phyloP scores from a whole-genome alignment of 305 asterid genomes.

The Fraxinus ornus region DNA sequence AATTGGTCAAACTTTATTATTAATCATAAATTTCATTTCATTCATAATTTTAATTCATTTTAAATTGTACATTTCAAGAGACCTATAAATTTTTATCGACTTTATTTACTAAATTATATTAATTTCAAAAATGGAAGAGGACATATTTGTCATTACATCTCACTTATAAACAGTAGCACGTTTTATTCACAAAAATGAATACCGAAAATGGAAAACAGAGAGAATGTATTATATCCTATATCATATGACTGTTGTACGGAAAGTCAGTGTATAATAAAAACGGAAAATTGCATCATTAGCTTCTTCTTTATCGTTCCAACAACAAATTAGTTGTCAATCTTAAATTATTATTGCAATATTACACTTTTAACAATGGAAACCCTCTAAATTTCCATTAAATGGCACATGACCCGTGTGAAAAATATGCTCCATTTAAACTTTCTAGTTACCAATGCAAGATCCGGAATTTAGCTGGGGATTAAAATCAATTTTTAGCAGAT shows the following conservation, averaged over 20 bases:
- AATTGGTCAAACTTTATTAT: too few species aligned
- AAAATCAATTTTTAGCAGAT: too few species aligned
- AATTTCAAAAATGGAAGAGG: not conserved
- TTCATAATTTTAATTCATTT: too few species aligned
- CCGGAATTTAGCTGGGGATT: too few species aligned
- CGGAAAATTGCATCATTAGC: not conserved
- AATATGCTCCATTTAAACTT: not conserved
- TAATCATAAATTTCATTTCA: too few species aligned
- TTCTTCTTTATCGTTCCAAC: not conserved
- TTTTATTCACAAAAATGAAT: not conserved
- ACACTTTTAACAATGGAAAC: not conserved
- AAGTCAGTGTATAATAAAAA: not conserved
- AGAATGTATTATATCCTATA: not conserved
- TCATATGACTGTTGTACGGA: not conserved
- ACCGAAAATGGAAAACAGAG: not conserved
- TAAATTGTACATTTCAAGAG: too few species aligned
- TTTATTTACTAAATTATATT: too few species aligned
- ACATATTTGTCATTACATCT: not conserved
- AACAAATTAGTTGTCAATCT: not conserved
- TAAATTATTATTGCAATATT: not conserved
- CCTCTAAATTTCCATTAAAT: not conserved
- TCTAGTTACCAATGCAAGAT: not conserved
- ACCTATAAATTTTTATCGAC: not conserved
- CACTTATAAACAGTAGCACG: not conserved
- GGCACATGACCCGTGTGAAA: not conserved